Conservation (phyloP, 1,284 basidiomycete species). For the Apiotrichum sp. region DNA sequence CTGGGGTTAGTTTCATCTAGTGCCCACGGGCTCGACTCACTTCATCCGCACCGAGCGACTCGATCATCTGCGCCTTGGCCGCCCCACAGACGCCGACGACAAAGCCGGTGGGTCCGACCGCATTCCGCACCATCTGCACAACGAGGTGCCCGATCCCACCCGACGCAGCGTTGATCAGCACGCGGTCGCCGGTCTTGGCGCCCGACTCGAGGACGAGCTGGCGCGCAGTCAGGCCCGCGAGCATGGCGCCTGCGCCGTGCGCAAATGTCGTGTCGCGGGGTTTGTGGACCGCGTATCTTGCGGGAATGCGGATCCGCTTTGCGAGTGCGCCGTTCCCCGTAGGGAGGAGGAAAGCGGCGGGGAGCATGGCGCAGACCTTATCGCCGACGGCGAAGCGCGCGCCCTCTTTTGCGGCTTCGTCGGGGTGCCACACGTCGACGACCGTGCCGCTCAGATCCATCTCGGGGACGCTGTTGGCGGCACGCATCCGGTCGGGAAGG, state of each 20-base stretch:
- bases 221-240: slow-evolving; percentile 9
- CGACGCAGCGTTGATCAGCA: slow-evolving; percentile 9
- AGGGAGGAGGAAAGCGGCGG: background rate
- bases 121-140: slow-evolving; percentile 51
- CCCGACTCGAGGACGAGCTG: slow-evolving; percentile 2
- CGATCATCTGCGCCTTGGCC: slow-evolving; percentile 52
- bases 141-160: slow-evolving; percentile 58
- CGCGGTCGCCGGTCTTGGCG: slow-evolving; percentile 3
- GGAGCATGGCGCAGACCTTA: slow-evolving; percentile 8
- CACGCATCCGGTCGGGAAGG: background rate
- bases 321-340: slow-evolving; percentile 12
- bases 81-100: slow-evolving; percentile 57
- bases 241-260: background rate
- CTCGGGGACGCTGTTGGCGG: background rate
- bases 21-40: background rate
- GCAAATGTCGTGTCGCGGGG: background rate
- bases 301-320: slow-evolving; percentile 4
- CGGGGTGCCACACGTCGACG: slow-evolving; percentile 10
- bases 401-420: background rate
- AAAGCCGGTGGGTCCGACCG: slow-evolving; percentile 54
- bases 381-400: slow-evolving; percentile 8
- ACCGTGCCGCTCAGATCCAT: slow-evolving; percentile 13
- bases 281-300: slow-evolving; percentile 4
- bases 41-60: slow-evolving; percentile 49
- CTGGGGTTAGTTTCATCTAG: background rate